Base-by-base conservation (phyloP, 345 rosid species). In the Populus davidiana region DNA sequence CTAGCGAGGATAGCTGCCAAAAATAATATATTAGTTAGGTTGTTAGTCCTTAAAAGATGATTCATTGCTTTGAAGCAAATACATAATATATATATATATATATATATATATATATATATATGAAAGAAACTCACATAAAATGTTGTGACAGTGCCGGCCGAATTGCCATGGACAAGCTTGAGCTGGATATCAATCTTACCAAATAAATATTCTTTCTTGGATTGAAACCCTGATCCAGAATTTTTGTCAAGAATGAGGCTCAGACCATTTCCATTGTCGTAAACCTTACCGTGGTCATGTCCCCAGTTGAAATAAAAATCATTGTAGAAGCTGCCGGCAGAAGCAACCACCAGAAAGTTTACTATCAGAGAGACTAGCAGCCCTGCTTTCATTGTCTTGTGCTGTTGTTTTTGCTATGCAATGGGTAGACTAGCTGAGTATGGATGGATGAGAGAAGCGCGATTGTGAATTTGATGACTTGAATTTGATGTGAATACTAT, bases 61-160 rank as follows among this genome's bases (percentile, higher is more conserved):
- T 44, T 12, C 17, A 44, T 44, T 44, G 16, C 49, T 10, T 43
- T 44, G 5, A 44, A 44, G 49, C 16, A 44, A 31, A 31, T 0
- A 31, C 3, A 31, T 31, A 31, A 39, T 39, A 2, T 39, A 11
- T 39, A 39, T 39, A 11, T 2, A 12, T 7, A 25, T 25, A 0
- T 1, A 25, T 25, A 25, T 25, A 25, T 1, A 25, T 25, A 8
- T 39, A 2, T 9, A 11, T 39, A 39, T 39, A 11, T 2, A 12
- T 8, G 11, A 59, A 52, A 12, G n/a, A 47, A 3, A 72, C 89
- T 87, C 85, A 93, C 94, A 29, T 90, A 90, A 79, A 80, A 90
- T 16, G 97, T 85, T 1, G 92, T 91, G 74, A 92, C 93, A 31
- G 95, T 91, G 77, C 97, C 97, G 1, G 97, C 97, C 5, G 97